These are phyloP conservation scores for Parsonsia alboflavescens DNA, from an alignment of 257 asterid genomes.

Conservation along the genomic window DNA sequence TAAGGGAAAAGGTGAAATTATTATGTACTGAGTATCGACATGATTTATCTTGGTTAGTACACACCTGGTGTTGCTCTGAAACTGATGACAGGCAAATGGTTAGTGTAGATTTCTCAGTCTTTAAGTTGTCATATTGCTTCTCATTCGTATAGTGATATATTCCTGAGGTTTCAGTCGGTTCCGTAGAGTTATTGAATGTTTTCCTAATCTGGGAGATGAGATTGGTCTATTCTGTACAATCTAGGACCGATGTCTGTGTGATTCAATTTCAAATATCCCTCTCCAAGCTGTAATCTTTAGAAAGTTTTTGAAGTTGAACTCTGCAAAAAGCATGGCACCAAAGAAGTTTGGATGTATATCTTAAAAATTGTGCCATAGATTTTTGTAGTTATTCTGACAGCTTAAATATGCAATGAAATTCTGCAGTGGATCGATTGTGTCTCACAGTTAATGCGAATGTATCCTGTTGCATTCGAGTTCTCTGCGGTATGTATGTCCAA, in stretches of 20 bases:
- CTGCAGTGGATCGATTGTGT: constrained; percentile 94
- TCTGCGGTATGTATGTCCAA: constrained; percentile 60
- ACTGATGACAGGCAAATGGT: background rate
- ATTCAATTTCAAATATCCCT: background rate
- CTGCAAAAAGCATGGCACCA: background rate
- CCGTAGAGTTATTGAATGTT: background rate
- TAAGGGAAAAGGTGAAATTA: background rate
- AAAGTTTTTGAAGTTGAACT: constrained; percentile 2
- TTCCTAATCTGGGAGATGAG: background rate
- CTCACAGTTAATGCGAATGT: constrained; percentile 82
- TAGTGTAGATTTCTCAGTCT: background rate
- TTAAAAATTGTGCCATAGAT: background rate
- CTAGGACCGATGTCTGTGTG: background rate
- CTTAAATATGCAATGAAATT: constrained; percentile 6
- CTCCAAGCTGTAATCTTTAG: background rate
- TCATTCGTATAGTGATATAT: background rate
- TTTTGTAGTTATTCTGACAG: background rate
- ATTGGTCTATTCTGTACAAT: background rate
- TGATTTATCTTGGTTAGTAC: background rate
- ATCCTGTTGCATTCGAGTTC: constrained; percentile 93
- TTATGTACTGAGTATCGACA: background rate
- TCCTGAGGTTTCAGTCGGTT: background rate
- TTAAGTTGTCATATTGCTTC: background rate
- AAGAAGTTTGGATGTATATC: background rate
- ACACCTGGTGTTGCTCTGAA: background rate